Evolutionary conservation across 2,329 filamentous ascomycete species (phyloP).

Genomic region (Chaetomiaceae sp.): DNA sequence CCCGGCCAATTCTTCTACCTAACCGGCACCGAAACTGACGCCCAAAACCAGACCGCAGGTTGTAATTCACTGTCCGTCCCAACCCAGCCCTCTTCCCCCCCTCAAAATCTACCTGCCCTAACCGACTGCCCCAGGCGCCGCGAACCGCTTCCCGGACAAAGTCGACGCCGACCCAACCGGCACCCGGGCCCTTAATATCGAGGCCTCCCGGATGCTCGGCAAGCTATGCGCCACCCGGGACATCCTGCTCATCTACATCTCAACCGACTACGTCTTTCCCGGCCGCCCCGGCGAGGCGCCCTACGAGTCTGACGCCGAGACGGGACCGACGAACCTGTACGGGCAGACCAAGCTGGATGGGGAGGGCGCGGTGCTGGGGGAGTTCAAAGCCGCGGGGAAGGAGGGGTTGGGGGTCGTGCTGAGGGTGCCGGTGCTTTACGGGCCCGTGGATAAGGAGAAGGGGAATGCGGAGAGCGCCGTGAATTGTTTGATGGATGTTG

Average conservation of each 20-base stretch:
- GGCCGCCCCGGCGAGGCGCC: slow-evolving; percentile 75
- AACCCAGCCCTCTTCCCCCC: background rate
- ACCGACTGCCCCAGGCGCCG: slow-evolving; percentile 57
- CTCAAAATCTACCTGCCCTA: background rate
- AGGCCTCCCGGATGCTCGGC: slow-evolving; percentile 64
- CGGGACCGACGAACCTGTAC: slow-evolving; percentile 73
- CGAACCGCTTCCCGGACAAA: slow-evolving; percentile 82
- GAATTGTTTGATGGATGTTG: slow-evolving; percentile 71
- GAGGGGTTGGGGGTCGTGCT: slow-evolving; percentile 62
- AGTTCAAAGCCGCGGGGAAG: slow-evolving; percentile 46
- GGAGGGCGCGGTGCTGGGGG: slow-evolving; percentile 61
- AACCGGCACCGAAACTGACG: no score
- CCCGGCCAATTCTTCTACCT: no score
- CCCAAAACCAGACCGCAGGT: slow-evolving; percentile 51
- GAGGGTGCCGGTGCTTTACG: slow-evolving; percentile 81
- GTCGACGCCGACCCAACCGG: slow-evolving; percentile 75
- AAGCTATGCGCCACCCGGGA: slow-evolving; percentile 57
- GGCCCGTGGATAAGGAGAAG: slow-evolving; percentile 67
- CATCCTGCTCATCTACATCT: slow-evolving; percentile 70
- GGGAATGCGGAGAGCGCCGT: slow-evolving; percentile 72
- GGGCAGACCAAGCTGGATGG: slow-evolving; percentile 59
- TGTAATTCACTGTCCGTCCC: slow-evolving; percentile 69
- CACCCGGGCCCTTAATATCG: slow-evolving; percentile 69
- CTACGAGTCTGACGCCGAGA: slow-evolving; percentile 61
- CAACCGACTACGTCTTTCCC: slow-evolving; percentile 77